Base-by-base conservation (phyloP, 2,329 filamentous ascomycete species). In the Arthrinium phaeospermum region DNA sequence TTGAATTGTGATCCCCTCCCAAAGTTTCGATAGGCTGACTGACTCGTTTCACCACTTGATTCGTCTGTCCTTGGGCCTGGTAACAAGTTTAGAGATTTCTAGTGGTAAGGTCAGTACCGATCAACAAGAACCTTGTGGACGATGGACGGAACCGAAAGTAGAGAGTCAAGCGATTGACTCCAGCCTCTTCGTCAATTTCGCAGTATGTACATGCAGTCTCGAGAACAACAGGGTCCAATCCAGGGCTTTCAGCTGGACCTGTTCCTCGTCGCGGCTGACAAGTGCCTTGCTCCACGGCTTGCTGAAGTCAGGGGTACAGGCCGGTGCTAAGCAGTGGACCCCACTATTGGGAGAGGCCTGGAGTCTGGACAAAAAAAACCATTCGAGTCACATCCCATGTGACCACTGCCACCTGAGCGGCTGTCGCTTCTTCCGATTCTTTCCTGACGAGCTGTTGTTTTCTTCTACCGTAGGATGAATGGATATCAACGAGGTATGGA, bases 31-130 rank as follows among this genome's bases (percentile, higher is more conserved):
- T 41, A 41, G 37, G 10, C 37, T 13, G 30, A 64, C 34, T 41
- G 57, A 64, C 30, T 64, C 57, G 57, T 64, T 64, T 41, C 57
- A 41, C 19, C 57, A 64, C 53, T 61, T n/a, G 57, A n/a, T 64
- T 24, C 34, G 57, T 41, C 19, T 37, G 30, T n/a, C 34, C 30
- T 37, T 14, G 10, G 14, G 34, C 14, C 51, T 22, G 27, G 51
- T 57, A 30, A 57, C 27, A 19, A 30, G 19, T 34, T 16, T 61
- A 30, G 53, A 22, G 12, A 22, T n/a, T 34, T 61, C 53, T 61
- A 61, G 53, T 61, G 16, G 30, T 34, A 2, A 37, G 13, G 22
- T 41, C n/a, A 34, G 27, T 13, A 57, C 27, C 27, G 30, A 19
- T 19, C 27, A 30, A 30, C 51, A 57, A 14, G 27, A 27, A 27